Evolutionary conservation across 768 basidiomycete species (phyloP), one percentile per base, ranked within the genome.

Genomic region (Naganishia kalamii): DNA sequence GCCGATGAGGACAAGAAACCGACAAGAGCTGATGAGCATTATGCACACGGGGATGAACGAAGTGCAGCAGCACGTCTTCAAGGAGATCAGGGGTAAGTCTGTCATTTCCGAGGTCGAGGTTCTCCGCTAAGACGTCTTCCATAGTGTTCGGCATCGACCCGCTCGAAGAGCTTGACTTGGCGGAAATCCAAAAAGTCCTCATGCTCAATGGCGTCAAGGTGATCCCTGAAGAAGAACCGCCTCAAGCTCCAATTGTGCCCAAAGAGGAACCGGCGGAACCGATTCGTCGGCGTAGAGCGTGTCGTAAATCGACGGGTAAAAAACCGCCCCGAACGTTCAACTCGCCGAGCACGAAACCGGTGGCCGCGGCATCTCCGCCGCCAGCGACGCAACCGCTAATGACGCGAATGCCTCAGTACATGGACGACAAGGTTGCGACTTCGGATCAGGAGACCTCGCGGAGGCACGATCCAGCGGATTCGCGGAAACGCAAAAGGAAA

Each of bases 141-240:
- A 35, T 33, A 57, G 54, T 57, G 3, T 57, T 57, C 35, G 54
- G 54, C 17, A 57, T 57, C 37, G 40, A 57, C 35, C 54, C 54
- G 21, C 54, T 57, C 11, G 54, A 57, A 35, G 54, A 57, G 19
- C 54, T 57, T 7, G 54, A 57, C 23, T 12, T 40, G 7, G 15
- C n/a, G 54, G 54, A 57, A n/a, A 57, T 57, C 25, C 21, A 33
- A 41, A 5, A 57, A 33, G 54, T 57, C 12, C 21, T 57, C 12
- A 23, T 57, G 33, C 21, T 37, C 10, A 57, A 57, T 23, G 54
- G n/a, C 4, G 37, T 57, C 54, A n/a, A 40, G 23, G 21, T 57
- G 21, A 57, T 57, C 27, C 35, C 54, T 6, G 54, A 57, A 13
- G 37, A 35, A 25, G 21, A 33, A 1, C 33, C 11, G 10, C 21